Base-by-base conservation (phyloP, 176 grass and related monocot genomes). In the Carex littledalei region DNA sequence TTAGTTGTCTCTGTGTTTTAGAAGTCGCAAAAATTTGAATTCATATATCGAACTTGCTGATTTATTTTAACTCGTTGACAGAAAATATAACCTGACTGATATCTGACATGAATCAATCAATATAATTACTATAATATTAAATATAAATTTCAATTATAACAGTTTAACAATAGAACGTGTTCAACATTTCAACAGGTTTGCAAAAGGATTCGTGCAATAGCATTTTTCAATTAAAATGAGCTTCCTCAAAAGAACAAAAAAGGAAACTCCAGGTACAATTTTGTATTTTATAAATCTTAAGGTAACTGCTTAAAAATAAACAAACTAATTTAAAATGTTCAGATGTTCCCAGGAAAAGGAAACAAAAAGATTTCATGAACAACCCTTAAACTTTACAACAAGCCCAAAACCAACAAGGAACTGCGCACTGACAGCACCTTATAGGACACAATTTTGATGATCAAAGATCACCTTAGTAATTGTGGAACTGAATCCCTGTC, bases 311-410 rank as follows among this genome's bases (percentile, higher is more conserved):
- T 6, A 20, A 37, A n/a, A 63, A n/a, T 41, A 34, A 57, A 78
- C 11, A 35, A 57, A 57, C 52, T 55, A 55, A 55, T 32, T 78
- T 78, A 45, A 72, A 34, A 57, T 77, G 47, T 77, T 77, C 12
- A 55, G 13, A 78, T 57, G 26, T 78, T 78, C 29, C 18, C 35
- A 63, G 20, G 6, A n/a, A 8, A 18, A 61, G 59, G 8, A 80
- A 58, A 63, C 67, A 81, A 81, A 8, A 81, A 57, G 15, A 34
- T 60, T 62, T 45, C 32, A 63, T 45, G 24, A 34, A 64, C 79
- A 65, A 79, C n/a, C 18, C 31, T 24, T 21, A 65, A 22, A 65
- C 79, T 82, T 82, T 82, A 82, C 79, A 81, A 24, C 35, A 64
- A 58, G 35, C 32, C 37, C 15, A 63, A 81, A 78, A 78, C 74